Percentiles rank a stretch among this genome's conserved stretches.
Evolutionary conservation across 306 rosid genomes (phyloP).

Genomic region (Prunus mume): DNA sequence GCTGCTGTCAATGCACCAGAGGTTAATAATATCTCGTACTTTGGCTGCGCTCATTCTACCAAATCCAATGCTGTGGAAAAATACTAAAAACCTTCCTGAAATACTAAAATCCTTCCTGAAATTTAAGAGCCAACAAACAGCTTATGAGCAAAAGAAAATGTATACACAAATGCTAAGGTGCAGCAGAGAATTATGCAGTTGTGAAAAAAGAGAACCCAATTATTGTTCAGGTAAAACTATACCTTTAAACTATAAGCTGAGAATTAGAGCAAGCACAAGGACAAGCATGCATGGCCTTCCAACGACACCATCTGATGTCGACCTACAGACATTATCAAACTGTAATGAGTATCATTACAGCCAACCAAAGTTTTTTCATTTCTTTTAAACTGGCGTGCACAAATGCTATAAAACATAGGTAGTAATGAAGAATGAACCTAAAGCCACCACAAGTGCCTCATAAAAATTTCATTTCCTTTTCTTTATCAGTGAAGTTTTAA

Average conservation of each 20-base stretch:
- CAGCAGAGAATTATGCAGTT: neutral
- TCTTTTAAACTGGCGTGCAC: neutral
- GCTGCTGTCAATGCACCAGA: neutral
- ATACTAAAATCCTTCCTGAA: too few species aligned
- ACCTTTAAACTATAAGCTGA: constrained; percentile 51
- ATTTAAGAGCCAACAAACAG: neutral
- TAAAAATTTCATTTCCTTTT: neutral
- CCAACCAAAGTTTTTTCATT: neutral
- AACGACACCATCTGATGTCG: constrained; percentile 55
- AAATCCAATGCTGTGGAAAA: neutral
- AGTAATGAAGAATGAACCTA: neutral
- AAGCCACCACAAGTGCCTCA: neutral
- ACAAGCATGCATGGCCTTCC: constrained; percentile 39
- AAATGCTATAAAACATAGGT: neutral
- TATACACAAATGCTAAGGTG: neutral
- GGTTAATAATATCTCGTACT: neutral
- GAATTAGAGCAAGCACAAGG: constrained; percentile 35
- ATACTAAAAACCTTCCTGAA: neutral
- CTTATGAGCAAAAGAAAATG: neutral
- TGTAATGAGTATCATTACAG: neutral
- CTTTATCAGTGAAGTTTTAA: neutral
- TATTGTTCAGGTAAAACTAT: constrained; percentile 11
- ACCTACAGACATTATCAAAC: constrained; percentile 44
- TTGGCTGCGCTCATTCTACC: neutral
- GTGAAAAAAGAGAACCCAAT: neutral